A percentile compares a stretch with the other conserved stretches of the same genome.
phyloP scores from a whole-genome alignment of 2,329 filamentous ascomycete genomes.

The Lasiodiplodia hormozganensis region DNA sequence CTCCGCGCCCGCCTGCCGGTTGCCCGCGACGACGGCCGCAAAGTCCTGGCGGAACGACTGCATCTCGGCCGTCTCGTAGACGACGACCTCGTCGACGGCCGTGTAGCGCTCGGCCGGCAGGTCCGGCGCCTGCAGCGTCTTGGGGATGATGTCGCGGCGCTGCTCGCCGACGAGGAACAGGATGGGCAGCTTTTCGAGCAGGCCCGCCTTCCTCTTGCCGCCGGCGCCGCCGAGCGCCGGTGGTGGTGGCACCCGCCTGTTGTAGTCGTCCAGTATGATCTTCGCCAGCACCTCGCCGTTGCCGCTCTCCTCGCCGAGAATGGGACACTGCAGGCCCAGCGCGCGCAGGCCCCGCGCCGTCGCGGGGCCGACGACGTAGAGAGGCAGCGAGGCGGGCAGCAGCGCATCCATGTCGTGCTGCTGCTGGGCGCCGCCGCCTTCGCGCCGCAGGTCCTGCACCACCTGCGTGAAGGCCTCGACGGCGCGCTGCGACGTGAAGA shows the following conservation, averaged over 20 bases:
- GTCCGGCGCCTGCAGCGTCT: constrained; percentile 68
- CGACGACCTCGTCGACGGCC: constrained; percentile 76
- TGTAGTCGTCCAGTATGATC: constrained; percentile 82
- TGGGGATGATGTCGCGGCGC: constrained; percentile 87
- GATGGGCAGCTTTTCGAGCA: constrained; percentile 63
- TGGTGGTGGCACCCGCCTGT: constrained; percentile 39
- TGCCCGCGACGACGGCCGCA: constrained; percentile 55
- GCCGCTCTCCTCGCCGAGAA: constrained; percentile 82
- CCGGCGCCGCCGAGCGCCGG: constrained; percentile 28
- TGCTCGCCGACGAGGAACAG: constrained; percentile 92
- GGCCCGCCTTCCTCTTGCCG: constrained; percentile 36
- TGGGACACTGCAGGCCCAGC: constrained; percentile 59
- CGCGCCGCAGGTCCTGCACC: constrained; percentile 61
- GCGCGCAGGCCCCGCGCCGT: constrained; percentile 75
- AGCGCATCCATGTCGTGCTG: constrained; percentile 39
- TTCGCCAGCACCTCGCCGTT: constrained; percentile 81
- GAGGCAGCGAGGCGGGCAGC: constrained; percentile 59
- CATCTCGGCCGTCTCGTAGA: constrained; percentile 89
- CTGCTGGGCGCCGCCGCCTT: constrained; percentile 17
- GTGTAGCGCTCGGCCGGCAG: constrained; percentile 63
- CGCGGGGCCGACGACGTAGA: constrained; percentile 83
- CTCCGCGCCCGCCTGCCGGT: constrained; percentile 42
- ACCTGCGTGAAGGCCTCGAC: constrained; percentile 77
- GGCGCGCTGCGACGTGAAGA: constrained; percentile 84
- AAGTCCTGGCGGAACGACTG: constrained; percentile 77